Conservation (phyloP, 2,329 filamentous ascomycete genomes). For the Colletotrichum spaethianum region DNA sequence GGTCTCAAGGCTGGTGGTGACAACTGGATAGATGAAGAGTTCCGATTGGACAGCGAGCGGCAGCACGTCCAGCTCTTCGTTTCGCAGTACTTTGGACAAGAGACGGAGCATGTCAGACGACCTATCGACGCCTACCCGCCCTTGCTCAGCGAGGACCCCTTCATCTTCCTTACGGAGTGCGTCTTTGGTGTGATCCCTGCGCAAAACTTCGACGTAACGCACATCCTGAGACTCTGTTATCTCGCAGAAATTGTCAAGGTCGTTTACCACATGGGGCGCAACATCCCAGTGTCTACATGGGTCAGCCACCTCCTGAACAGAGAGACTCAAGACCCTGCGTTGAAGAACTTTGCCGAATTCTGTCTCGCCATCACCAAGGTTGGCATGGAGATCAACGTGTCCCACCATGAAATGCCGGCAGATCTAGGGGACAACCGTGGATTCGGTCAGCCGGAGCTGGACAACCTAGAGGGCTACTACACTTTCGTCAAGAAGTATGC, state of each 20-base stretch:
- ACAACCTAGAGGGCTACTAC: slow-evolving; percentile 69
- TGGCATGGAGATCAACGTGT: slow-evolving; percentile 57
- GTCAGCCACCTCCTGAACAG: slow-evolving; percentile 60
- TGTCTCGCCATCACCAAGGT: slow-evolving; percentile 63
- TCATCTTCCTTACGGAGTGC: slow-evolving; percentile 86
- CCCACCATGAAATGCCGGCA: slow-evolving; percentile 49
- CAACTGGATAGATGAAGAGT: slow-evolving; percentile 76
- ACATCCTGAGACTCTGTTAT: slow-evolving; percentile 89
- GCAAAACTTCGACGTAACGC: slow-evolving; percentile 80
- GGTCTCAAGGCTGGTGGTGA: slow-evolving; percentile 73
- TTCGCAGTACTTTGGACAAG: slow-evolving; percentile 64
- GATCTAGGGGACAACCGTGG: slow-evolving; percentile 58
- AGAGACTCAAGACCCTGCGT: slow-evolving; percentile 59
- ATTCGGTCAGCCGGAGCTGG: slow-evolving; percentile 69
- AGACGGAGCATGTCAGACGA: slow-evolving; percentile 55
- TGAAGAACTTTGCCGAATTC: slow-evolving; percentile 70
- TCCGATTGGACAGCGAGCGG: slow-evolving; percentile 75
- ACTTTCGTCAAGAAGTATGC: slow-evolving; percentile 84
- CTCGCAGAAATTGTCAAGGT: slow-evolving; percentile 92
- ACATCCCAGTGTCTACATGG: slow-evolving; percentile 66
- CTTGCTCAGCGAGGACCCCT: slow-evolving; percentile 78
- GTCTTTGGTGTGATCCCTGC: slow-evolving; percentile 79
- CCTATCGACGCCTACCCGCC: slow-evolving; percentile 66
- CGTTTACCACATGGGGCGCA: slow-evolving; percentile 71
- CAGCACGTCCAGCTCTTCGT: slow-evolving; percentile 85